Conservation (phyloP, 805 yeast genomes). For the Tetrapisispora phaffii region DNA sequence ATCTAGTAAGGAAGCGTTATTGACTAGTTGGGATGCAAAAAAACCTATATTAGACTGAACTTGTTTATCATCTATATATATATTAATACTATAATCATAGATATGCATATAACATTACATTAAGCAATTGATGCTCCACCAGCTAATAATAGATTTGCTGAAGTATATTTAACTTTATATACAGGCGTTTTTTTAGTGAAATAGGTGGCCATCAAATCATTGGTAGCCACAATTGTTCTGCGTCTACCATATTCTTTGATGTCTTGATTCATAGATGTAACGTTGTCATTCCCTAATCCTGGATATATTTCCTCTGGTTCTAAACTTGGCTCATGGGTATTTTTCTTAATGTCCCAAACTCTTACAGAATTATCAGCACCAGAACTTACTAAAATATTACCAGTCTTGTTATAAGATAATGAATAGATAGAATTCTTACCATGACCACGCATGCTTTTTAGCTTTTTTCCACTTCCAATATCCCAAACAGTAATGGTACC, state of each 20-base stretch:
- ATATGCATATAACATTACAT: constrained; percentile 1
- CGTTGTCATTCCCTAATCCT: constrained; percentile 29
- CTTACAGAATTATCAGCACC: constrained; percentile 90
- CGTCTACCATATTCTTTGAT: constrained; percentile 43
- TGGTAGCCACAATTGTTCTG: constrained; percentile 65
- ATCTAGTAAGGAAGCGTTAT: background rate
- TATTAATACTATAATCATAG: background rate
- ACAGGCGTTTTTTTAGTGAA: constrained; percentile 92
- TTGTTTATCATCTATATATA: background rate
- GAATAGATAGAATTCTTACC: constrained; percentile 82
- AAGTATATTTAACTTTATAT: constrained; percentile 83
- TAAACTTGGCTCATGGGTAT: constrained; percentile 68
- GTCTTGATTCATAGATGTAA: constrained; percentile 29
- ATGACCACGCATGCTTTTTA: constrained; percentile 92
- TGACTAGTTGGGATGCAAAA: constrained; percentile 15
- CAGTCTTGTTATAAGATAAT: constrained; percentile 74
- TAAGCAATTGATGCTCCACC: constrained; percentile 58
- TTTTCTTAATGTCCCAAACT: constrained; percentile 89
- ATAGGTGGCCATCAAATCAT: constrained; percentile 90
- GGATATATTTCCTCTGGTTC: constrained; percentile 59
- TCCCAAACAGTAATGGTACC: constrained; percentile 86
- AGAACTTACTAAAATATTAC: constrained; percentile 79
- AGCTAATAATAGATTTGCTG: constrained; percentile 82
- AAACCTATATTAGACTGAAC: constrained; percentile 10
- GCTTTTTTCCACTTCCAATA: constrained; percentile 76